Evolutionary conservation across 73 alveolate genomes (phyloP).

Genomic region (Symbiodinium pilosum): DNA sequence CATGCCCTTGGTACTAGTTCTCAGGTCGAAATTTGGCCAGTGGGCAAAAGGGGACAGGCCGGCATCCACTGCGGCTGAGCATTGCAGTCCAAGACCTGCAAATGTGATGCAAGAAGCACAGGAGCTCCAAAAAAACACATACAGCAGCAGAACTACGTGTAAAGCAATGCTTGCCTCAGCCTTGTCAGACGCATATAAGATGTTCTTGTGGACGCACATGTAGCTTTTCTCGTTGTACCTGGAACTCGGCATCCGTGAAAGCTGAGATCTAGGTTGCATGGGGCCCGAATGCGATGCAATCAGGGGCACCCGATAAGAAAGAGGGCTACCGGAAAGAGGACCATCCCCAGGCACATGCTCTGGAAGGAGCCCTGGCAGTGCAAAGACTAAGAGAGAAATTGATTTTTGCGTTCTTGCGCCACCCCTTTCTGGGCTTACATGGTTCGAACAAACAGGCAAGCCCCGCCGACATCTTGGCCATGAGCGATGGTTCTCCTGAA

Average conservation of each 20-base stretch:
- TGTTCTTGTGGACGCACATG: constrained; percentile 46
- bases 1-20: not conserved
- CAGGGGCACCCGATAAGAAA: constrained; percentile 19
- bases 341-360: not conserved
- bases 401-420: too few relatives aligned
- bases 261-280: too few relatives aligned
- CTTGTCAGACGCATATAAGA: constrained; percentile 44
- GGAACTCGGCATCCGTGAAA: not conserved
- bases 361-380: constrained; percentile 4
- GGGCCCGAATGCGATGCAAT: too few relatives aligned
- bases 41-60: not conserved
- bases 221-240: constrained; percentile 14
- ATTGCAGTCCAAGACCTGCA: not conserved
- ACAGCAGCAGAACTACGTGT: too few relatives aligned
- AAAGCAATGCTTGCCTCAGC: constrained; percentile 21
- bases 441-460: not conserved
- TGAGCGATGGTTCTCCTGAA: not conserved
- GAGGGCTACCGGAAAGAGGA: constrained; percentile 42
- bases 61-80: not conserved
- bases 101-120: too few relatives aligned
- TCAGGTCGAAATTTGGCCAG: not conserved
- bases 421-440: too few relatives aligned
- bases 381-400: not conserved
- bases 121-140: too few relatives aligned
- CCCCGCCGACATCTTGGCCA: not conserved